Base-by-base conservation (phyloP, 352 stramenopile species). In the Pythium aristosporum region DNA sequence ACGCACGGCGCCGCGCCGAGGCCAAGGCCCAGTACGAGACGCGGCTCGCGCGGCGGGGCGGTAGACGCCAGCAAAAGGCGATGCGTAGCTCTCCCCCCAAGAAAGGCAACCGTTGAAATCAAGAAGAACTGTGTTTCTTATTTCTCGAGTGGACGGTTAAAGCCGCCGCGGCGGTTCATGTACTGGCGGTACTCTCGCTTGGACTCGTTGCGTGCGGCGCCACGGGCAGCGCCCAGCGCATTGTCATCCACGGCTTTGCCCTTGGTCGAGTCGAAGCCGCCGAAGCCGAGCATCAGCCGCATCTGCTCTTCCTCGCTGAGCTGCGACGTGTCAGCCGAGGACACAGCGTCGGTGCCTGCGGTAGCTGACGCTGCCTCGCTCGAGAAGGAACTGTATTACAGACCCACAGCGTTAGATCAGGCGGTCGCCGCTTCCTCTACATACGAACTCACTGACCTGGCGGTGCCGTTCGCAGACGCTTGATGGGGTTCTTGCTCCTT, bases 111-210 rank as follows among this genome's bases (percentile, higher is more conserved):
- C 21, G 36, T 5, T 64, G 34, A 30, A 41, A n/a, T 52, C 21
- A 21, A 42, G 9, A 57, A 16, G 10, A 50, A 15, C 9, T 47
- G 13, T 8, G 28, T 36, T 48, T 12, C 36, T 25, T 54, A 59
- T 65, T 53, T 61, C 21, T 98, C 94, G 20, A 98, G 77, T 23
- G 91, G 89, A 18, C 91, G 77, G 71, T 98, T 98, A 72, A 98
- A 98, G 50, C 96, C 95, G 44, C 92, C 92, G 71, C 96, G 96
- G 56, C 96, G 86, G 78, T 98, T 98, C 96, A 98, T 99, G 75
- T 98, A 98, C 75, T 99, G 95, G 25, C 96, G 79, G 80, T 98
- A 98, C 71, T 98, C 94, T 42, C 94, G 79, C 66, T 96, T 96
- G 58, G 87, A 96, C 63, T 97, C 96, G 49, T 95, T 96, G 43